Percentiles rank a stretch among this genome's conserved stretches.
Conservation (phyloP, 2,329 filamentous ascomycete species). For the Atkinsonella texensis region DNA sequence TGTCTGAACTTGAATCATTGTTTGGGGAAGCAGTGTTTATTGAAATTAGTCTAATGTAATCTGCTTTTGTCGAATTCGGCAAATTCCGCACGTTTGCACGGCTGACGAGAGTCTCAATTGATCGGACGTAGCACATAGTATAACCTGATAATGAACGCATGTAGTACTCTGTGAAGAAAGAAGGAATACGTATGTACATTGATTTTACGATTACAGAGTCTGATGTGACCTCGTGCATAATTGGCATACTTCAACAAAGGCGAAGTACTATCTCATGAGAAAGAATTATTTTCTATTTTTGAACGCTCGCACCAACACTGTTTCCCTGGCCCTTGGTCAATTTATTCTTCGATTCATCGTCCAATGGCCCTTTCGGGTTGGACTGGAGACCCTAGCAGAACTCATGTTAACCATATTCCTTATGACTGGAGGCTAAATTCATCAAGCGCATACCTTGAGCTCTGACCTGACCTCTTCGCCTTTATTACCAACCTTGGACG, state of each 20-base stretch:
- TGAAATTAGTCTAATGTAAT: neutral
- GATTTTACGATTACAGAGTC: too few species aligned
- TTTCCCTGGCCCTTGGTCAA: conserved; percentile 36
- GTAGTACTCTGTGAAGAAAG: too few species aligned
- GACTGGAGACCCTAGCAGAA: conserved; percentile 36
- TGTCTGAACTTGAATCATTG: neutral
- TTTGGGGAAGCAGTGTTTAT: neutral
- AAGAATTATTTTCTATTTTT: conserved; percentile 3
- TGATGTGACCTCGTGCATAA: too few species aligned
- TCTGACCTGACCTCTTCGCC: conserved; percentile 38
- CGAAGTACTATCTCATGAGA: neutral
- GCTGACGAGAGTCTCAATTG: neutral
- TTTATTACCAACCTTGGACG: conserved; percentile 43
- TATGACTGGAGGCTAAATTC: neutral
- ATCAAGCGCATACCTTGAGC: conserved; percentile 30
- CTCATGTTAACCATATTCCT: neutral
- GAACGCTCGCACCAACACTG: neutral
- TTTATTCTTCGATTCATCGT: conserved; percentile 48
- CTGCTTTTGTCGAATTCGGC: neutral
- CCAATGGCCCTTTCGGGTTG: conserved; percentile 55
- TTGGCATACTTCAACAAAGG: too few species aligned
- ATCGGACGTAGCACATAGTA: neutral
- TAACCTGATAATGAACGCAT: neutral
- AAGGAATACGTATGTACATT: too few species aligned
- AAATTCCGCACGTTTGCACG: neutral